phyloP scores from a whole-genome alignment of 768 basidiomycete species.

The Leucosporidium scottii region DNA sequence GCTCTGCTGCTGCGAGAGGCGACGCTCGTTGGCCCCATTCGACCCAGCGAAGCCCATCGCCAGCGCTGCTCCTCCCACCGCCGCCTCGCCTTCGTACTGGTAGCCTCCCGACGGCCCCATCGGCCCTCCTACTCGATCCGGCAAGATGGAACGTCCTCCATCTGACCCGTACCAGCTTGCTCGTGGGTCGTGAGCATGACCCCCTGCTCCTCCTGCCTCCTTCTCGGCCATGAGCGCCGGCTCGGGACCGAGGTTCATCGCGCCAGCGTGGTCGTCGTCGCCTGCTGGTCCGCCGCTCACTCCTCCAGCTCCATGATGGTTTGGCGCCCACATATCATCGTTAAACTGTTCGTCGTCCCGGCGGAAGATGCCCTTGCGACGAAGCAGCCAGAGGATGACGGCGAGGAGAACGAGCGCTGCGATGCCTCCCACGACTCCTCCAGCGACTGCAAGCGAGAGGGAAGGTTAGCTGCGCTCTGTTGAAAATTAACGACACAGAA shows the following conservation, averaged over 20 bases:
- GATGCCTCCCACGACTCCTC: slow-evolving; percentile 25
- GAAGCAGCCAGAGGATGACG: slow-evolving; percentile 2
- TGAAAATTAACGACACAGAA: too few species aligned
- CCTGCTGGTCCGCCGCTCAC: slow-evolving; percentile 2
- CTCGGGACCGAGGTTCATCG: background rate
- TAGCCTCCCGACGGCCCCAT: too few species aligned
- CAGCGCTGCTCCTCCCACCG: background rate
- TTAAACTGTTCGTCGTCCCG: slow-evolving; percentile 17
- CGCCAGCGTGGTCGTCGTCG: background rate
- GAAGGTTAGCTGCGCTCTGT: too few species aligned
- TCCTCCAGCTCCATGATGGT: background rate
- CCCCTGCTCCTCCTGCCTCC: slow-evolving; percentile 4
- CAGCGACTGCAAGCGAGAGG: slow-evolving; percentile 10
- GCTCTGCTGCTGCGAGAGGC: slow-evolving; percentile 4
- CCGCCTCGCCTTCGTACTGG: background rate
- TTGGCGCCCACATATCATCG: slow-evolving; percentile 26
- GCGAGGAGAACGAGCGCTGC: slow-evolving; percentile 6
- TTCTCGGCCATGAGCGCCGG: slow-evolving; percentile 11
- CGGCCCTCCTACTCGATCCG: too few species aligned
- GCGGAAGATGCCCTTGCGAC: slow-evolving; percentile 16
- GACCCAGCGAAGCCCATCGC: background rate
- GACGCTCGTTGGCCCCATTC: background rate
- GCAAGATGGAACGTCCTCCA: too few species aligned
- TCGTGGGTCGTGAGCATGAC: too few species aligned
- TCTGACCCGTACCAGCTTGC: slow-evolving; percentile 19